Base-by-base conservation (phyloP, 2,329 filamentous ascomycete genomes). In the Penicillium sp. region DNA sequence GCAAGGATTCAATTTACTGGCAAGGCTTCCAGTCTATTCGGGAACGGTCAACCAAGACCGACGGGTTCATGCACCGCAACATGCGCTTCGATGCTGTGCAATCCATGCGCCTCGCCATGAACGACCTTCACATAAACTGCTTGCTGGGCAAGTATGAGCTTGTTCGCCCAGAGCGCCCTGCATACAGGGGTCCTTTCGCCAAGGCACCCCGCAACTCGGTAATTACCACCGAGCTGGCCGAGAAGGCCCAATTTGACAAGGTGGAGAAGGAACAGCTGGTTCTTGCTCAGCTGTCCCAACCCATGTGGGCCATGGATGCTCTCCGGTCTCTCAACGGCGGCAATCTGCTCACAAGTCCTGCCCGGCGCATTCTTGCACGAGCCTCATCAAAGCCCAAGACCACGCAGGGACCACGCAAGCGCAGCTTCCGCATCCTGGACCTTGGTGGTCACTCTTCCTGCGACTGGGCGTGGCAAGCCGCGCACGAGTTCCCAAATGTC, bases 401-500 rank as follows among this genome's bases (percentile, higher is more conserved):
- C n/a, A 65, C n/a, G 49, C 65, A 27, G 53, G 66, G 44, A 56
- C 61, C 29, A 57, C 66, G 19, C 49, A 68, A 53, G 61, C 72
- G 73, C 57, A 82, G 86, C 25, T 78, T 86, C 4, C 82, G 89
- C 35, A 88, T 97, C 57, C 83, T 97, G 27, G 93, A 97, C 71
- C 86, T 97, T 35, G 92, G 90, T 49, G 93, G 93, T 44, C 88
- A 93, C 70, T 83, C 89, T 0, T 86, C 89, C 15, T 93, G 91
- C 71, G 92, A 96, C 75, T 99, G 94, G 94, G 93, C 90, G 23
- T 99, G 94, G 94, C 88, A 94, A 71, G 89, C 91, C 57, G 92
- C 94, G 0, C 82, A 90, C 49, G 89, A 93, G 72, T 94, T 93
- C 74, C 91, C 90, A 19, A 88, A 91, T 72, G 84, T 90, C 56